Base-by-base conservation (phyloP, 2,329 filamentous ascomycete genomes). In the Paraphaeosphaeria minitans region DNA sequence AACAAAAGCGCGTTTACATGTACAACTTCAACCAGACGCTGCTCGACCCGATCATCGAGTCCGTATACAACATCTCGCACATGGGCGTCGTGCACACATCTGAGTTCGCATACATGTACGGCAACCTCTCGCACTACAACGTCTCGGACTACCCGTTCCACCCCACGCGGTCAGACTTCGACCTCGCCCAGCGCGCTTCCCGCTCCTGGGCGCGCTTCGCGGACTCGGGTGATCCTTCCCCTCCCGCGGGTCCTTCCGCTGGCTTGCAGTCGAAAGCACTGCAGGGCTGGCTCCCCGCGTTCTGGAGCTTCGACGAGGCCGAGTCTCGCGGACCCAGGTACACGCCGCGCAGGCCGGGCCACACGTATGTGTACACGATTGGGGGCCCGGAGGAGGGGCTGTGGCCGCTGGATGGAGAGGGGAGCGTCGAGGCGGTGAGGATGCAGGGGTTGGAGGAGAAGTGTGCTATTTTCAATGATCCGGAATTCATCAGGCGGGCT, bases 21-120 rank as follows among this genome's bases (percentile, higher is more conserved):
- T 85, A 82, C 67, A 72, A 80, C 59, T 82, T 81, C 73, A 86
- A 86, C 67, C 82, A 85, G 64, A 85, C 83, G 0, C 76, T 85
- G n/a, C 70, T 84, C 2, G 79, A 78, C 3, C 74, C 78, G 0
- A 75, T 81, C 31, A 66, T 84, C n/a, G 69, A 70, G 10, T 53
- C 72, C 3, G 45, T 60, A 8, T 63, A 63, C 22, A 75, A 75
- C 10, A 61, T 71, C 3, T 70, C 75, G 1, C 80, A 80, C 0
- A 64, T 81, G 5, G 83, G 83, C 29, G 73, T 80, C 0, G 75
- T 83, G 5, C 84, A 86, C 66, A 83, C 81, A 0, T 81, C 82
- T 0, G 84, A 85, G 53, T 80, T 85, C 27, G 79, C 81, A 5
- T 86, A 85, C 68, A 71, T 83, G 3, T 85, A 82, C 58, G 83